Evolutionary conservation across 139 green algal species (phyloP), one percentile per base, ranked within the genome.

Genomic region (Micromonas commoda): DNA sequence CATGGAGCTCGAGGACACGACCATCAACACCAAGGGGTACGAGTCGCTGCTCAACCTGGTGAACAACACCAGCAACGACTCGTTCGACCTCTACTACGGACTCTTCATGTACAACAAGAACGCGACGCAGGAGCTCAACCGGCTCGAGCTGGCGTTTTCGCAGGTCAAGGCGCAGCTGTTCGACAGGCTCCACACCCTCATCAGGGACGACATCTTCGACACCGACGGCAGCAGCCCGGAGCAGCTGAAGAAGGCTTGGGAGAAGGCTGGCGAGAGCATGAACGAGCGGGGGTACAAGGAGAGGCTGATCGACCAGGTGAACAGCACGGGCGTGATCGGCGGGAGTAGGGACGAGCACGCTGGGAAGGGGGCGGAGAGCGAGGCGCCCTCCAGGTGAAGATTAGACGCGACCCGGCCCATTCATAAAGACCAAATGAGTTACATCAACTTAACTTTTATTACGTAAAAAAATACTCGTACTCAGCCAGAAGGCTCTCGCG

Each of bases 11-110:
- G 63, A 89, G 52, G 79, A 78, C 33, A 98, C 94, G 1, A 79
- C 89, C 37, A 96, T 97, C 81, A 93, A 97, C 89, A 98, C 94
- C n/a, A 88, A 88, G 54, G 94, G 92, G n/a, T 98, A 92, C 82
- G 89, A 97, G 81, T 91, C 87, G 4, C 87, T 99, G 71, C 85
- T 98, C 0, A 87, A 87, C 64, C 88, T 99, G 70, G 93, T 98
- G n/a, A 87, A 97, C 70, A 97, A 98, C 86, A 99, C 95, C 31
- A 84, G 80, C 33, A 89, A 97, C 66, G 95, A 99, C 86, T 97
- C 91, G 2, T 99, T 99, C 79, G 95, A 99, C 61, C 90, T 99
- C 4, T 99, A 99, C 90, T 99, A 99, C 82, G 95, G 95, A 33
- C 91, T 99, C 20, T 99, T 99, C 85, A 93, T 99, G 90, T 99